These are phyloP conservation scores for Diplodia corticola DNA, from an alignment of 2,329 filamentous ascomycete genomes.

Conservation along the genomic window DNA sequence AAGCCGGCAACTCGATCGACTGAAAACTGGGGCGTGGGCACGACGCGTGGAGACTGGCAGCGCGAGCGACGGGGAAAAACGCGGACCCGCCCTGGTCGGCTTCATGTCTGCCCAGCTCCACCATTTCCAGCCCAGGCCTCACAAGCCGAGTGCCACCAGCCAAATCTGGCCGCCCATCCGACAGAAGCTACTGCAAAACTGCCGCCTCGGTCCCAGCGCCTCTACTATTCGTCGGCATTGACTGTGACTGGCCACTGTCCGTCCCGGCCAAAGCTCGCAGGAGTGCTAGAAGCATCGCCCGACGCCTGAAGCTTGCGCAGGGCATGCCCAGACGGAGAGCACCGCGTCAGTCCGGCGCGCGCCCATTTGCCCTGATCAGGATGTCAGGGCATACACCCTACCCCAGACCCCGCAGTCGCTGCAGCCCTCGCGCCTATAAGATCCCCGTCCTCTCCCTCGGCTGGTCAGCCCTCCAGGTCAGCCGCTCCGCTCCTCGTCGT, in stretches of 20 bases:
- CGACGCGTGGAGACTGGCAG: not conserved
- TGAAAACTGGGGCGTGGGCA: slow-evolving; percentile 1
- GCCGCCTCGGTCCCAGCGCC: not conserved
- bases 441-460: not conserved
- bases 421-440: not conserved
- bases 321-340: not conserved
- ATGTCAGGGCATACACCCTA: not conserved
- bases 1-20: slow-evolving; percentile 17
- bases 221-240: not conserved
- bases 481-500: slow-evolving; percentile 1
- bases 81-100: not conserved
- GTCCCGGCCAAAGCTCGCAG: not conserved
- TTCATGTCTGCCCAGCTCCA: not conserved
- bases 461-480: slow-evolving; percentile 3
- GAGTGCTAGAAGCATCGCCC: not conserved
- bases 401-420: slow-evolving; percentile 14
- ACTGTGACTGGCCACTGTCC: not conserved
- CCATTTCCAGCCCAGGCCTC: not conserved
- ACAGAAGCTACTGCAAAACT: not conserved
- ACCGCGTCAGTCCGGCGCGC: not conserved
- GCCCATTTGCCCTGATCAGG: not conserved
- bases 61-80: not conserved
- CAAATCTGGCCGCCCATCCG: not conserved
- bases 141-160: not conserved
- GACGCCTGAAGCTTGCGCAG: not conserved